phyloP scores from a whole-genome alignment of 2,329 filamentous ascomycete genomes.

The Fusarium tanahbumbuense region DNA sequence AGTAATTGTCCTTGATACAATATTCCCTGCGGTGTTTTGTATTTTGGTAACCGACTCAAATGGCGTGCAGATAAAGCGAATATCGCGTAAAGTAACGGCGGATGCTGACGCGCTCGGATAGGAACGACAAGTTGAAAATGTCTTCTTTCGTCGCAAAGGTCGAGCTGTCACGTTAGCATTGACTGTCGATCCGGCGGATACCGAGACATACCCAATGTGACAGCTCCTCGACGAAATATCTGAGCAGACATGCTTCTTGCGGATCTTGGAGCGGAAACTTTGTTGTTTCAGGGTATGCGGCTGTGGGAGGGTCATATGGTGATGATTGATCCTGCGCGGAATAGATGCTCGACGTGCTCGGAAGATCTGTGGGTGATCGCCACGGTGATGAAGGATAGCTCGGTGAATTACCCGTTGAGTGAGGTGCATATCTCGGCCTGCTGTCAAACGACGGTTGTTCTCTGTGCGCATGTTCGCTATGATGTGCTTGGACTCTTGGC shows the following conservation, averaged over 20 bases:
- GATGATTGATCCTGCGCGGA: constrained; percentile 25
- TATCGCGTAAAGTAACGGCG: constrained; percentile 55
- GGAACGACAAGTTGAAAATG: constrained; percentile 56
- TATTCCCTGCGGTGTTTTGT: constrained; percentile 52
- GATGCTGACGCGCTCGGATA: constrained; percentile 50
- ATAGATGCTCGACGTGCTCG: constrained; percentile 19
- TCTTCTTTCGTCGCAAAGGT: constrained; percentile 54
- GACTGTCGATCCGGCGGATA: not conserved
- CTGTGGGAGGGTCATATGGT: constrained; percentile 4
- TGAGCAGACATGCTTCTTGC: constrained; percentile 54
- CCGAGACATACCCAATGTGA: constrained; percentile 52
- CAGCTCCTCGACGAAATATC: constrained; percentile 56
- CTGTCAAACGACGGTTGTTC: not conserved
- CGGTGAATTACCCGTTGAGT: constrained; percentile 8
- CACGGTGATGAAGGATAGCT: constrained; percentile 22
- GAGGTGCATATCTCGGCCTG: constrained; percentile 10
- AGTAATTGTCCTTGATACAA: constrained; percentile 54
- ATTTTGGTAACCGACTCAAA: constrained; percentile 54
- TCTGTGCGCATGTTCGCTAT: constrained; percentile 7
- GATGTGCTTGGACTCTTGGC: not conserved
- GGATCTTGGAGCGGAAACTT: constrained; percentile 50
- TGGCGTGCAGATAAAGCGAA: constrained; percentile 56
- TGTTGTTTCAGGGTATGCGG: constrained; percentile 8
- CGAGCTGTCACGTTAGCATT: constrained; percentile 48
- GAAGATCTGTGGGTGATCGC: constrained; percentile 29